A percentile compares a stretch with the other conserved stretches of the same genome.
Conservation (phyloP, 2,329 filamentous ascomycete genomes). For the Colletotrichum falcatum region DNA sequence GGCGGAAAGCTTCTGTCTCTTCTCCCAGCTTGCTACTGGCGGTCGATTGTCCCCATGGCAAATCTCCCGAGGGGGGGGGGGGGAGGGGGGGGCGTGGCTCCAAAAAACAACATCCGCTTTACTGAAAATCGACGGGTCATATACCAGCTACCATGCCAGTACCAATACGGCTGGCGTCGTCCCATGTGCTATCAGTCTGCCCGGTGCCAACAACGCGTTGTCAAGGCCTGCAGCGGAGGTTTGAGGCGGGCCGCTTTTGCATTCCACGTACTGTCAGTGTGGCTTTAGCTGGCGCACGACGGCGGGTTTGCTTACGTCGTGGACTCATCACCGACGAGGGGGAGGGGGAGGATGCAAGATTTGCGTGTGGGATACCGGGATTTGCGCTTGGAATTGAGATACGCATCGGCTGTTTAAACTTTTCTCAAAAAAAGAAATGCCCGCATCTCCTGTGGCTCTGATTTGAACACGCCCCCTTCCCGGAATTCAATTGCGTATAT, state of each 20-base stretch:
- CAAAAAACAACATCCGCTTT: neutral
- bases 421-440: neutral
- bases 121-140: slow-evolving; percentile 17
- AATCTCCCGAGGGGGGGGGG: slow-evolving; percentile 1
- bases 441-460: neutral
- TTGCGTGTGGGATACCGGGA: neutral
- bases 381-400: neutral
- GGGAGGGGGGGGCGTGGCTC: too few relatives aligned
- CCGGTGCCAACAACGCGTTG: neutral
- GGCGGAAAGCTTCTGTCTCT: neutral
- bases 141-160: too few relatives aligned
- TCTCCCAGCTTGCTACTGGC: slow-evolving; percentile 14
- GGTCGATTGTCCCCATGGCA: neutral
- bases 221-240: neutral
- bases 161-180: slow-evolving; percentile 14
- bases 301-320: slow-evolving; percentile 14
- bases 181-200: too few relatives aligned
- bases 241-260: slow-evolving; percentile 24
- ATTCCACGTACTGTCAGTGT: slow-evolving; percentile 2
- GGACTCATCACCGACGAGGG: neutral
- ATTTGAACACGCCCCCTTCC: neutral
- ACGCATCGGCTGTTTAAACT: neutral
- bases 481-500: neutral
- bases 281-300: neutral
- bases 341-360: neutral